A percentile compares a stretch with the other conserved stretches of the same genome.
phyloP scores from a whole-genome alignment of 2,329 filamentous ascomycete genomes.

The Bipolaris oryzae region DNA sequence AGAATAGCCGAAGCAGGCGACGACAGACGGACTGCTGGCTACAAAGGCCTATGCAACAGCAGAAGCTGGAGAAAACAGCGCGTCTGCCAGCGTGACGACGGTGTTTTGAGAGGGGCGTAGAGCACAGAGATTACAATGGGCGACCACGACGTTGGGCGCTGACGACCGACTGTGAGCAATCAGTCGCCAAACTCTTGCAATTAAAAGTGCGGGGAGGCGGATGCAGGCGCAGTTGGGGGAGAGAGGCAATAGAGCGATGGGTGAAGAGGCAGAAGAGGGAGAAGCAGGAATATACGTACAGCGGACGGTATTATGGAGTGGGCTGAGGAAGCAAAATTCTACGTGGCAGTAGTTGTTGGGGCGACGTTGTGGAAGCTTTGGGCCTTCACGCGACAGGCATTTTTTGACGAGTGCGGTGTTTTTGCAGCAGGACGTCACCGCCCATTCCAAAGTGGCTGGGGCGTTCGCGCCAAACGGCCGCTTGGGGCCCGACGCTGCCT shows the following conservation, averaged over 20 bases:
- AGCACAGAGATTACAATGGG: conserved; percentile 24
- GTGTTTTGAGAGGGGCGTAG: conserved; percentile 11
- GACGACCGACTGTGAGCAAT: conserved; percentile 5
- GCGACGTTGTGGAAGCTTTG: conserved; percentile 14
- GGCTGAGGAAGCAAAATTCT: not conserved
- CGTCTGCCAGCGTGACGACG: conserved; percentile 46
- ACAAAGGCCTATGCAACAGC: conserved; percentile 45
- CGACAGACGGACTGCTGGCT: conserved; percentile 43
- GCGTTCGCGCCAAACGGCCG: conserved; percentile 10
- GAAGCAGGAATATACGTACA: conserved; percentile 8
- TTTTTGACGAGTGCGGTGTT: conserved; percentile 29
- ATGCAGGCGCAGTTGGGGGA: not conserved
- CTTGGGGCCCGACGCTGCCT: conserved; percentile 3
- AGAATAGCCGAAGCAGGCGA: conserved; percentile 55
- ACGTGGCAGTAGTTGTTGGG: conserved; percentile 3
- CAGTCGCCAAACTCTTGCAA: conserved; percentile 5
- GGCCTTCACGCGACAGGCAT: conserved; percentile 25
- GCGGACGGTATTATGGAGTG: conserved; percentile 5
- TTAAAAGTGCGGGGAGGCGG: not conserved
- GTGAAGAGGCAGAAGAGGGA: not conserved
- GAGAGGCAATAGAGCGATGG: not conserved
- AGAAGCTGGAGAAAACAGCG: conserved; percentile 15
- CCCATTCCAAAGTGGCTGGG: conserved; percentile 18
- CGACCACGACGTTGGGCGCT: conserved; percentile 16
- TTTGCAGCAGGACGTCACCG: conserved; percentile 25